A percentile compares a stretch with the other conserved stretches of the same genome.
Evolutionary conservation across 2,329 filamentous ascomycete genomes (phyloP).

Genomic region (Fusarium coffeatum): DNA sequence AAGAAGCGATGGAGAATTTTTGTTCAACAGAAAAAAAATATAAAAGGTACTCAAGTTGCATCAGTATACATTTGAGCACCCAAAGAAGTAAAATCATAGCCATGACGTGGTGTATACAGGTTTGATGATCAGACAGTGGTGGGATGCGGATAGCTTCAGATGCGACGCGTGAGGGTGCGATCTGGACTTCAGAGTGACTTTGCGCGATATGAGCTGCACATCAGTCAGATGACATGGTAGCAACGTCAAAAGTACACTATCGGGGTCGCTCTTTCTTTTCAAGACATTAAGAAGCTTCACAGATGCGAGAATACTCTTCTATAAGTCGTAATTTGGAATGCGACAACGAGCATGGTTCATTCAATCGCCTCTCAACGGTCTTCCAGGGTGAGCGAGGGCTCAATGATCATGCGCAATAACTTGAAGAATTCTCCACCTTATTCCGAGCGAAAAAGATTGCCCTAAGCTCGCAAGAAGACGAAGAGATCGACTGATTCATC

Average conservation of each 20-base stretch:
- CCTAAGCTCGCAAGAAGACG: conserved; percentile 31
- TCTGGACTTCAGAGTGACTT: conserved; percentile 48
- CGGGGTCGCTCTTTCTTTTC: conserved; percentile 27
- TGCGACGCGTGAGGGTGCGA: conserved; percentile 38
- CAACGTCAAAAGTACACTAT: conserved; percentile 25
- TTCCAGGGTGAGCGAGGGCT: conserved; percentile 23
- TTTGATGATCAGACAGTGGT: conserved; percentile 37
- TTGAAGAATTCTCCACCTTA: conserved; percentile 24
- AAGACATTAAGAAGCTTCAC: conserved; percentile 27
- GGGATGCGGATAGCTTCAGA: conserved; percentile 53
- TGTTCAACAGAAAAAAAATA: conserved; percentile 35
- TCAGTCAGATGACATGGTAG: conserved; percentile 13
- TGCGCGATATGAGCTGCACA: conserved; percentile 21
- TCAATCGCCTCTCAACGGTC: conserved; percentile 32
- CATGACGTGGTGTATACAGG: conserved; percentile 31
- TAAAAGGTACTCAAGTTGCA: conserved; percentile 19
- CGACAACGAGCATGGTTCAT: conserved; percentile 48
- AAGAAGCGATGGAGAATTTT: not conserved
- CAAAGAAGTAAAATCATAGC: not conserved
- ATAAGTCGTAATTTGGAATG: conserved; percentile 48
- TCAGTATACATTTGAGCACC: not conserved
- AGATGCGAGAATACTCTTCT: conserved; percentile 3
- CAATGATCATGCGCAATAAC: conserved; percentile 32
- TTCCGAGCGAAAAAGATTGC: conserved; percentile 42
- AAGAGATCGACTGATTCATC: conserved; percentile 50